These are phyloP conservation scores for Aspergillus udagawae DNA, from an alignment of 2,329 filamentous ascomycete genomes.

Conservation along the genomic window DNA sequence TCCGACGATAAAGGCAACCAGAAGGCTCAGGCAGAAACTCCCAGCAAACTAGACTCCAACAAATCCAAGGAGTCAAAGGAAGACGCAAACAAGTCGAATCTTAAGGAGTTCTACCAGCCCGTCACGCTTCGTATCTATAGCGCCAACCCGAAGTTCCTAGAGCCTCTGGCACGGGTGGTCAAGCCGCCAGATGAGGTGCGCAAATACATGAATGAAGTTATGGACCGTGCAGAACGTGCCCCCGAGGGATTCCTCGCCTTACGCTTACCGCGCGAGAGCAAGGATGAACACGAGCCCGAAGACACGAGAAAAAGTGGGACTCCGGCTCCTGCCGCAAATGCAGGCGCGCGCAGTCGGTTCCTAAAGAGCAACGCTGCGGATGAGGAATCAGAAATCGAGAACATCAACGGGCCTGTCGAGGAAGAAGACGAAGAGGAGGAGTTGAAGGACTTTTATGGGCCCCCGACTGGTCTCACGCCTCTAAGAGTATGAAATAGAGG, in stretches of 20 bases:
- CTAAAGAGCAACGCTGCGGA: slow-evolving; percentile 20
- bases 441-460: slow-evolving; percentile 39
- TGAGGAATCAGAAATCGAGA: slow-evolving; percentile 20
- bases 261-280: slow-evolving; percentile 47
- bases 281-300: slow-evolving; percentile 24
- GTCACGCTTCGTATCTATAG: slow-evolving; percentile 56
- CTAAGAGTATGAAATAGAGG: slow-evolving; percentile 14
- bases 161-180: slow-evolving; percentile 54
- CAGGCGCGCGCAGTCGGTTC: slow-evolving; percentile 19
- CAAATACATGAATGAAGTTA: slow-evolving; percentile 54
- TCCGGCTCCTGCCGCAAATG: slow-evolving; percentile 13
- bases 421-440: slow-evolving; percentile 28
- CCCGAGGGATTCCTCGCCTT: slow-evolving; percentile 54
- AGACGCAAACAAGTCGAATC: slow-evolving; percentile 15
- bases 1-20: slow-evolving; percentile 9
- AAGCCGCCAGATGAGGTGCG: slow-evolving; percentile 51
- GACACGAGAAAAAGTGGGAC: slow-evolving; percentile 17
- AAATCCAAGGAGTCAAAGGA: slow-evolving; percentile 5
- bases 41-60: slow-evolving; percentile 4
- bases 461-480: slow-evolving; percentile 34
- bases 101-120: slow-evolving; percentile 49
- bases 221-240: slow-evolving; percentile 54
- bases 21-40: slow-evolving; percentile 5
- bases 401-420: slow-evolving; percentile 8
- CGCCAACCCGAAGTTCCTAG: slow-evolving; percentile 49